Base-by-base conservation (phyloP, 805 yeast species). In the Candida tallmaniae region DNA sequence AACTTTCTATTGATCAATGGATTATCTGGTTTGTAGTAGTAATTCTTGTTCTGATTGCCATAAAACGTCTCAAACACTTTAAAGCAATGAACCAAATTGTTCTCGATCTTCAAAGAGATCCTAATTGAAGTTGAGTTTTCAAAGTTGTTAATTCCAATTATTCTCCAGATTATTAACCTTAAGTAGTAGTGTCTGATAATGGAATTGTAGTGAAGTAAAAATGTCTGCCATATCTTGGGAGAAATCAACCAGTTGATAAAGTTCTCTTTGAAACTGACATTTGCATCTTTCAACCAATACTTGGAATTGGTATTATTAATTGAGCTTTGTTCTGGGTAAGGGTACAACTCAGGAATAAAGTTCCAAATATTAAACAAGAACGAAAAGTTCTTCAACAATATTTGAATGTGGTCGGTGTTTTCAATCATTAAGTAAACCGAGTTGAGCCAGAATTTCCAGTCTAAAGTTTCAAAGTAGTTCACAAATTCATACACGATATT, bases 151-250 rank as follows among this genome's bases (percentile, higher is more conserved):
- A 62, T 36, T 40, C 80, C 62, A 51, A 61, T 54, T 28, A 80
- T 55, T 42, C 85, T 72, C 83, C 90, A 86, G 31, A 84, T 68
- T 12, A 86, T 39, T 15, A 86, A 63, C 26, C 88, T 64, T 31
- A 74, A 65, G 52, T 78, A 86, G 48, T 78, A 83, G 4, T 82
- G 71, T 23, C 95, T 64, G 16, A 84, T 78, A 12, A 85, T 55
- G 3, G 95, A 88, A 48, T 78, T 74, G 86, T 94, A 87, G 56
- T 87, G 94, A 24, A 79, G 72, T 48, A 86, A 77, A 40, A 73
- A 74, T 31, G 65, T 60, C 22, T 56, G 56, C 81, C 89, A 84
- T 22, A 63, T 58, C 1, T 50, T 45, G 4, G 61, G 51, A 3
- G 74, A 65, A 6, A 81, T 56, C 22, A 84, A 51, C 79, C 82